Conservation (phyloP, 352 stramenopile genomes). For the Globisporangium middletonii region DNA sequence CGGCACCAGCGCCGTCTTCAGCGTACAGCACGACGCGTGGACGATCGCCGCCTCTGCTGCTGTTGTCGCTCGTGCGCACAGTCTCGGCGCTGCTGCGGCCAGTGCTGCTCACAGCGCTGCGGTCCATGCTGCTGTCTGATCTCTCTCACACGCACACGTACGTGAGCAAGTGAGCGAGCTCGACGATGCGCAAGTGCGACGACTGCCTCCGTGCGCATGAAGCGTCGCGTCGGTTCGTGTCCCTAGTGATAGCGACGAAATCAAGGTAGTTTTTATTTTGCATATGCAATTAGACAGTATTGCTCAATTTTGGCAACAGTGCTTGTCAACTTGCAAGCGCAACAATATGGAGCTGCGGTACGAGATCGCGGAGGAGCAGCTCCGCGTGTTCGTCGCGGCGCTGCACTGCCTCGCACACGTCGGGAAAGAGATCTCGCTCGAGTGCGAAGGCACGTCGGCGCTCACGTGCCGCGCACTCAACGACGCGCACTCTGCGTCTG, state of each 20-base stretch:
- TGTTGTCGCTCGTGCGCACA: constrained; percentile 6
- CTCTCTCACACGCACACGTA: background rate
- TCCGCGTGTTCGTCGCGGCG: constrained; percentile 72
- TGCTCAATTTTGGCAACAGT: no score
- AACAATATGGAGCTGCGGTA: constrained; percentile 58
- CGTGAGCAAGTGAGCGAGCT: background rate
- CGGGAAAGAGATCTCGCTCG: constrained; percentile 72
- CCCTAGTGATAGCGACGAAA: no score
- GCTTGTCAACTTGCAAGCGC: no score
- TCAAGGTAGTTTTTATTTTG: no score
- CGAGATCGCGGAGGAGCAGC: constrained; percentile 67
- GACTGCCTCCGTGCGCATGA: no score
- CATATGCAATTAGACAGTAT: no score
- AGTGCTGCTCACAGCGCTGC: background rate
- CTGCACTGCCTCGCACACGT: constrained; percentile 75
- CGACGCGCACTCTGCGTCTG: constrained; percentile 77
- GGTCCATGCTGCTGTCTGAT: constrained; percentile 3
- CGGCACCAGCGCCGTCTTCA: background rate
- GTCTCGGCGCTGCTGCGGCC: constrained; percentile 2
- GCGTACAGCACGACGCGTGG: constrained; percentile 14
- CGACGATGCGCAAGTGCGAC: no score
- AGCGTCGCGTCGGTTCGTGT: no score
- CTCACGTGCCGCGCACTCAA: constrained; percentile 75
- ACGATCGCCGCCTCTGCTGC: constrained; percentile 1
- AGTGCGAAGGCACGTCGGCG: constrained; percentile 42